A percentile compares a stretch with the other conserved stretches of the same genome.
Evolutionary conservation across 805 yeast species (phyloP).

Genomic region (Nakazawaea ishiwadae): DNA sequence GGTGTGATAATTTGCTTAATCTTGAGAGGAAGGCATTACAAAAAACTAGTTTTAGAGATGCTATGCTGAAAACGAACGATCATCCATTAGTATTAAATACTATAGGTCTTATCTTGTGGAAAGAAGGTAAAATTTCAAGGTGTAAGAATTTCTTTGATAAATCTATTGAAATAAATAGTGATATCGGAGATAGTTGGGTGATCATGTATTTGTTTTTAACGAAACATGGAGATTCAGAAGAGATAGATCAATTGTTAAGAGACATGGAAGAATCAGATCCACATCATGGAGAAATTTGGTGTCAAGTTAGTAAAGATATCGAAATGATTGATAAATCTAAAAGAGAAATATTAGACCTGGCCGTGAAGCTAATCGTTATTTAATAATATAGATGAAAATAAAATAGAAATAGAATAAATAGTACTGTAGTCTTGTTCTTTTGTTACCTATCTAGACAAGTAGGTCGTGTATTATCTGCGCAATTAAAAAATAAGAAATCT

Average conservation of each 20-base stretch:
- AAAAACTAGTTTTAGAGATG: conserved; percentile 60
- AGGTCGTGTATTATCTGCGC: no score
- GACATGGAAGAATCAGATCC: conserved; percentile 46
- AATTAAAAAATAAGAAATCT: no score
- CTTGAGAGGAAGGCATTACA: conserved; percentile 44
- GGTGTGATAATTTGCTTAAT: conserved; percentile 57
- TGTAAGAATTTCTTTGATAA: conserved; percentile 73
- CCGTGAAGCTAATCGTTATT: conserved; percentile 21
- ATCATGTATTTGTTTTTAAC: conserved; percentile 48
- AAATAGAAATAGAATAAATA: no score
- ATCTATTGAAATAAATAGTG: conserved; percentile 49
- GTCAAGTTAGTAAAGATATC: conserved; percentile 41
- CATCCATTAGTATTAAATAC: conserved; percentile 52
- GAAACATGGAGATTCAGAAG: conserved; percentile 34
- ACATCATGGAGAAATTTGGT: conserved; percentile 61
- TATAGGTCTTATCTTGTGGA: conserved; percentile 67
- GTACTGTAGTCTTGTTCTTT: no score
- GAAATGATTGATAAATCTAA: conserved; percentile 37
- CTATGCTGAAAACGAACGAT: conserved; percentile 62
- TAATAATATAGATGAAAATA: neutral
- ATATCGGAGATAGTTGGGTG: conserved; percentile 76
- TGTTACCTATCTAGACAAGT: no score
- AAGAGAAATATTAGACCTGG: conserved; percentile 32
- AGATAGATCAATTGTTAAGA: conserved; percentile 29
- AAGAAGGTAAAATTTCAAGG: conserved; percentile 55